Conservation (phyloP, 768 basidiomycete genomes). For the Nevesoporus exiguus region DNA sequence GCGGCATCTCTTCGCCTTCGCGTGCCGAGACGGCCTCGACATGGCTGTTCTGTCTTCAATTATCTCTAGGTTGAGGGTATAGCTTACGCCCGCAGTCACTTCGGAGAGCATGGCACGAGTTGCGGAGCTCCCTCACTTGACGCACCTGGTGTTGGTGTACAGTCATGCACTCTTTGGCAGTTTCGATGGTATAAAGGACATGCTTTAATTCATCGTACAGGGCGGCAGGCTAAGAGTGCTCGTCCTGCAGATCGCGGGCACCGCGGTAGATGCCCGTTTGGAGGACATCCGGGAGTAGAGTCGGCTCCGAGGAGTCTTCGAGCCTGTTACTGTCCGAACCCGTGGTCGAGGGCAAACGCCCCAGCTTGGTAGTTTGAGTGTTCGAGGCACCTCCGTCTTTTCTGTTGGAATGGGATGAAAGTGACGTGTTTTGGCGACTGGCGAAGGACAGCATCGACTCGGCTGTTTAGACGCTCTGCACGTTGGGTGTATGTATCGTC, state of each 20-base stretch:
- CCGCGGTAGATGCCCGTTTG: background rate
- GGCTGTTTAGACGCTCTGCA: background rate
- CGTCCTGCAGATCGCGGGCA: conserved; percentile 9
- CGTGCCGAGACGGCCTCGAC: conserved; percentile 35
- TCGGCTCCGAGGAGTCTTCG: background rate
- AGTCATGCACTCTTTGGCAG: background rate
- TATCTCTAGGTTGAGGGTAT: conserved; percentile 35
- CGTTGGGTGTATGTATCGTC: background rate
- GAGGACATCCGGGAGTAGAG: conserved; percentile 13
- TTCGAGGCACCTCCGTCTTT: conserved; percentile 2
- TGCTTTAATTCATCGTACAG: conserved; percentile 9
- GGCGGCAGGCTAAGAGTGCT: conserved; percentile 3
- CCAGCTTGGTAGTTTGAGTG: background rate
- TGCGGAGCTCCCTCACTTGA: conserved; percentile 12
- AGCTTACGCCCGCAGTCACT: conserved; percentile 21
- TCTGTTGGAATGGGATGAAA: conserved; percentile 8
- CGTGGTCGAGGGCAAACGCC: background rate
- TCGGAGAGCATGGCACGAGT: conserved; percentile 6
- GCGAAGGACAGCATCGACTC: background rate
- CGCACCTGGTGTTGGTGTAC: conserved; percentile 15
- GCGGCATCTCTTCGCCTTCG: conserved; percentile 34
- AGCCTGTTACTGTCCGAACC: background rate
- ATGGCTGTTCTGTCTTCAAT: conserved; percentile 26
- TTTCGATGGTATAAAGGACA: background rate
- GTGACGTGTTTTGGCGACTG: conserved; percentile 10